phyloP scores from a whole-genome alignment of 768 basidiomycete species.

The Termitomyces sp. region DNA sequence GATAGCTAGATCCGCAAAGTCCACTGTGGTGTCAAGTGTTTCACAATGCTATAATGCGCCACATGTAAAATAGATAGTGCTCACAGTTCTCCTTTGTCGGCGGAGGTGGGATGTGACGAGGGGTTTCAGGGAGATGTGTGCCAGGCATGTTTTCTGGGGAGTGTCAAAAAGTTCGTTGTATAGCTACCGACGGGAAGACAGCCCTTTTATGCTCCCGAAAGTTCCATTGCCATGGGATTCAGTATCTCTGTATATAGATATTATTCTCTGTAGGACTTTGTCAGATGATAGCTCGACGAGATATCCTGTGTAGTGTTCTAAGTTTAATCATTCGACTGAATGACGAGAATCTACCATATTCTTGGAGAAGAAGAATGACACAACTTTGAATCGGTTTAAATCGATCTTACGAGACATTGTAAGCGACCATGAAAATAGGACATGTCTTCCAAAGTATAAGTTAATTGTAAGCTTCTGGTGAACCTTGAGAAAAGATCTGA shows the following conservation, averaged over 20 bases:
- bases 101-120: conserved; percentile 27
- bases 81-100: conserved; percentile 12
- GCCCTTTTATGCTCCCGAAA: too few species aligned
- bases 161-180: too few species aligned
- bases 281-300: not conserved
- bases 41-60: not conserved
- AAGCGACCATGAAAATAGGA: not conserved
- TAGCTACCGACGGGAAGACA: too few species aligned
- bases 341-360: not conserved
- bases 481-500: not conserved
- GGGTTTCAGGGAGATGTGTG: conserved; percentile 23
- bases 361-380: not conserved
- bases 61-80: not conserved
- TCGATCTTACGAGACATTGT: not conserved
- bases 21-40: conserved; percentile 15
- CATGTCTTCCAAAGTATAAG: not conserved
- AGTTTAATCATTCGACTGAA: not conserved
- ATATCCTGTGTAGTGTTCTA: not conserved
- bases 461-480: not conserved
- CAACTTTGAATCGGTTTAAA: not conserved
- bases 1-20: conserved; percentile 43
- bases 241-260: not conserved
- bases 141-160: conserved; percentile 20
- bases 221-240: not conserved
- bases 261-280: not conserved